Evolutionary conservation across 2,329 filamentous ascomycete genomes (phyloP).

Genomic region (Aspergillus neotritici): DNA sequence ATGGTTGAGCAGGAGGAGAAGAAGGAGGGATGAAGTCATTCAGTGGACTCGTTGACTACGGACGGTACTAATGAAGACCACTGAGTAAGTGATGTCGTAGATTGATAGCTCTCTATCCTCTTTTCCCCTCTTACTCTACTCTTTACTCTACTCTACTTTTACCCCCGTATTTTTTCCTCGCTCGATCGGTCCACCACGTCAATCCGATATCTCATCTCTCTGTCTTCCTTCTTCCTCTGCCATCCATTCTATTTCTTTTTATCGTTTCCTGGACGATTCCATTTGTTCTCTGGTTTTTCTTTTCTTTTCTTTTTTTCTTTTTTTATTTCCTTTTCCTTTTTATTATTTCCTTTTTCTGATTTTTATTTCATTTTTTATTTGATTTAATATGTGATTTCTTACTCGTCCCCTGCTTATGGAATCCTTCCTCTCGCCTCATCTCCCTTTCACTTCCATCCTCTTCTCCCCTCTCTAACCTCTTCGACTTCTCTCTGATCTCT

Average conservation of each 20-base stretch:
- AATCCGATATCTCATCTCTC: too few species aligned
- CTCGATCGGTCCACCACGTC: too few species aligned
- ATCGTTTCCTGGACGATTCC: background rate
- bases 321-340: slow-evolving; percentile 1
- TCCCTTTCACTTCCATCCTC: slow-evolving; percentile 3
- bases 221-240: background rate
- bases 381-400: background rate
- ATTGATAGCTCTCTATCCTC: slow-evolving; percentile 3
- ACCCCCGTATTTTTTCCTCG: background rate
- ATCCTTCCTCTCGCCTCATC: background rate
- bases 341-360: slow-evolving; percentile 1
- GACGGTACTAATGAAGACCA: too few species aligned
- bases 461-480: background rate
- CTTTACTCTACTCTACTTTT: slow-evolving; percentile 2
- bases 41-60: too few species aligned
- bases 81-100: too few species aligned
- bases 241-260: background rate
- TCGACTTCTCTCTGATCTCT: background rate
- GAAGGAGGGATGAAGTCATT: too few species aligned
- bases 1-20: too few species aligned
- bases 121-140: slow-evolving; percentile 13
- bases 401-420: background rate
- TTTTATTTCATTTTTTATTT: too few species aligned
- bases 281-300: background rate
- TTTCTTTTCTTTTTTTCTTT: slow-evolving; percentile 1